Evolutionary conservation across 1,284 basidiomycete species (phyloP), one percentile per base, ranked within the genome.

Genomic region (Megacollybia platyphylla): DNA sequence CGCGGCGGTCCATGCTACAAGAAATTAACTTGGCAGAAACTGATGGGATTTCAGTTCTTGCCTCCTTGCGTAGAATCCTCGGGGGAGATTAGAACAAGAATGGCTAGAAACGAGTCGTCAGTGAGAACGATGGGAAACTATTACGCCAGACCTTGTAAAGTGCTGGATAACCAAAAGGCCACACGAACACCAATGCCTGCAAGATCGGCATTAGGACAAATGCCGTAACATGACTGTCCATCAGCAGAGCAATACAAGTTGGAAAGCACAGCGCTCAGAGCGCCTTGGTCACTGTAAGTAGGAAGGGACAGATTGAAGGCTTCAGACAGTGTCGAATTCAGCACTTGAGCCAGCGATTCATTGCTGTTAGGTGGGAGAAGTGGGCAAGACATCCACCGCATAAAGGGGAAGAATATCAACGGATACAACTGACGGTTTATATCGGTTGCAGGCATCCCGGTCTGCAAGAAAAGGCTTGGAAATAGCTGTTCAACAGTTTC

Each of bases 1-100:
- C n/a, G 51, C 46, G n/a, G 52, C 46, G 3, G 51, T 42, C 52
- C 51, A 51, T 6, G 51, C 51, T 52, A 37, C 34, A 31, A 27
- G 11, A n/a, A 31, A 31, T 24, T 9, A 24, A 13, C 39, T 31
- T 34, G 4, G 15, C 15, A 4, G 31, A 34, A 34, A 11, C 15
- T 6, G 31, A 11, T 15, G 15, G 4, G 11, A 34, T 11, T 34
- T 34, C 6, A 6, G 3, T 15, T 11, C 31, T 34, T 34, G 7
- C 31, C 31, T 34, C 31, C 31, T 7, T 34, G 31, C 10, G 31
- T 34, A 11, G 31, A 34, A 7, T 34, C 31, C 31, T 34, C 31
- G 7, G 31, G 31, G 7, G 31, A 34, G 11, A 34, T 11, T 11
- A 15, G 4, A 34, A 34, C 31, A 15, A 34, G 31, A 11, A 34